phyloP scores from a whole-genome alignment of 352 stramenopile genomes.

The Phytophthora rubi region DNA sequence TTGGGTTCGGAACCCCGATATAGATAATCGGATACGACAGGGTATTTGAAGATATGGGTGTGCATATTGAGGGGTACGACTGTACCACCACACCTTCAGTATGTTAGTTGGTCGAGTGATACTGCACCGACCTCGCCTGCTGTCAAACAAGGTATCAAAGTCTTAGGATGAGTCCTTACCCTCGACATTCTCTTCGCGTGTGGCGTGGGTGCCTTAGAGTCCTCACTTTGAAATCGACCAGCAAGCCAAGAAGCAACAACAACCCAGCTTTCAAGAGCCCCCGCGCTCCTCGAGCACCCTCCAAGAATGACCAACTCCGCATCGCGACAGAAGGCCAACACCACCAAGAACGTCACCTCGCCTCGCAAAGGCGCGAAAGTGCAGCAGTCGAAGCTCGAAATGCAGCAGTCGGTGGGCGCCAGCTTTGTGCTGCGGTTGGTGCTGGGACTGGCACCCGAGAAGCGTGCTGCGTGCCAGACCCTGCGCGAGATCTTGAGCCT shows the following conservation, averaged over 20 bases:
- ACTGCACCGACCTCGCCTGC: too few relatives aligned
- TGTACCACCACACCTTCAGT: too few relatives aligned
- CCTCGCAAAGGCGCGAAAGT: too few relatives aligned
- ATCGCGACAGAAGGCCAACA: slow-evolving; percentile 13
- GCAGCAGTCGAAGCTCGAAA: slow-evolving; percentile 17
- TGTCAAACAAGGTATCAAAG: too few relatives aligned
- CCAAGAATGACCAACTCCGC: slow-evolving; percentile 20
- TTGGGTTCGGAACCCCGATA: too few relatives aligned
- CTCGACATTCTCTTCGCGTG: too few relatives aligned
- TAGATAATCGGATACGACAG: too few relatives aligned
- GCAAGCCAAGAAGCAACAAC: neutral
- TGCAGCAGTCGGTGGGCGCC: neutral
- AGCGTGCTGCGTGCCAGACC: slow-evolving; percentile 20
- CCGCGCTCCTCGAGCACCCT: neutral
- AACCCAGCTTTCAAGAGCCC: neutral
- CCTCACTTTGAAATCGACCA: neutral
- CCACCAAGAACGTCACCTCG: neutral
- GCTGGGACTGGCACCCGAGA: slow-evolving; percentile 26
- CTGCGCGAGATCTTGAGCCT: slow-evolving; percentile 22
- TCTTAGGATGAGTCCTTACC: too few relatives aligned
- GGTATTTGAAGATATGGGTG: too few relatives aligned
- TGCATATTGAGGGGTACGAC: too few relatives aligned
- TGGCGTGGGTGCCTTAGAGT: too few relatives aligned
- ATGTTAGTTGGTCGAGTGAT: too few relatives aligned
- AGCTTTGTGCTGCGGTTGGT: slow-evolving; percentile 15